Evolutionary conservation across 2,329 filamentous ascomycete species (phyloP).

Genomic region (Cordyceps sp.): DNA sequence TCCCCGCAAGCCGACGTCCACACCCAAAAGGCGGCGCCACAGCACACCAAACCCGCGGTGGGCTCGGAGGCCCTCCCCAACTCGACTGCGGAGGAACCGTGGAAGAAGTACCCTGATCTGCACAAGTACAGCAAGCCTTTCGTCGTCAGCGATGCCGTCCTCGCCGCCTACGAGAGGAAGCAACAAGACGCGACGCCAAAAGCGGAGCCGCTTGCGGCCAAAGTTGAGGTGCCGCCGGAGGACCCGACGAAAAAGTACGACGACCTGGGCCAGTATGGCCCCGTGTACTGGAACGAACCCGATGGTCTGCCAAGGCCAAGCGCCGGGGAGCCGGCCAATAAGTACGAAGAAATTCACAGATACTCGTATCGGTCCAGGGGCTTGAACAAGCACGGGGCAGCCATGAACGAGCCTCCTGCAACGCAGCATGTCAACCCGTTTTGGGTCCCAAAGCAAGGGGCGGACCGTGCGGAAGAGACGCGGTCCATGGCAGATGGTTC

Average conservation of each 20-base stretch:
- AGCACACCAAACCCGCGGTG: too few species aligned
- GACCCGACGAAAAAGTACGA: slow-evolving; percentile 21
- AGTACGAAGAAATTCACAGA: slow-evolving; percentile 12
- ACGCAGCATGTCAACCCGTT: neutral
- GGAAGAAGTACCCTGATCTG: slow-evolving; percentile 18
- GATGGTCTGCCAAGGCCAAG: slow-evolving; percentile 15
- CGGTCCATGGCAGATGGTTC: too few species aligned
- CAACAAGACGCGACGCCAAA: slow-evolving; percentile 4
- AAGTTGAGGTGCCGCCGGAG: slow-evolving; percentile 11
- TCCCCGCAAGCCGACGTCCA: too few species aligned
- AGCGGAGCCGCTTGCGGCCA: slow-evolving; percentile 4
- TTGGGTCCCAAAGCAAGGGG: too few species aligned
- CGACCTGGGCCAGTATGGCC: slow-evolving; percentile 18
- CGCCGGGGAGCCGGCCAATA: slow-evolving; percentile 20
- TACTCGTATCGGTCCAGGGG: too few species aligned
- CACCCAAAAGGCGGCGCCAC: too few species aligned
- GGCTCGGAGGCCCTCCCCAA: slow-evolving; percentile 10
- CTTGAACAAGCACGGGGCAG: too few species aligned
- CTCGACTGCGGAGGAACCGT: slow-evolving; percentile 12
- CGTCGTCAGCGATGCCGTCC: slow-evolving; percentile 3
- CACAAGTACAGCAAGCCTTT: slow-evolving; percentile 11
- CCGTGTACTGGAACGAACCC: slow-evolving; percentile 19
- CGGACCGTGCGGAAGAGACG: too few species aligned
- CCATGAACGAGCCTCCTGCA: neutral
- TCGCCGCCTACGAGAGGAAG: slow-evolving; percentile 4